These are phyloP conservation scores for Leptosphaerulina australis DNA, from an alignment of 2,329 filamentous ascomycete species.

Conservation along the genomic window DNA sequence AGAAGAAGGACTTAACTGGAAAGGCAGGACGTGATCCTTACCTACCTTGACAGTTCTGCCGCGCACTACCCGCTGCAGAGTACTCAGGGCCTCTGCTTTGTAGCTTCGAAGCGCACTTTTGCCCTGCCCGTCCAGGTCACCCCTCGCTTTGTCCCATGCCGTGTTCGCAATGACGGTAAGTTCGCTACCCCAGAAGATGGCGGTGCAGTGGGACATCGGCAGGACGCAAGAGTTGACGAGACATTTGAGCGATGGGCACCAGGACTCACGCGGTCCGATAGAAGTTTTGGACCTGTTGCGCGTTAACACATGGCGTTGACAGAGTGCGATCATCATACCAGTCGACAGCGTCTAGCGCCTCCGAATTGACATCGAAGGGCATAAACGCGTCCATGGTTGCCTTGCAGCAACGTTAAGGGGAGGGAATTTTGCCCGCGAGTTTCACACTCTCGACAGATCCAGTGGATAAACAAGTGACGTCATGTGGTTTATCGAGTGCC, in stretches of 20 bases:
- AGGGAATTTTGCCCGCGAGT: no score
- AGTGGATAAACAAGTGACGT: constrained; percentile 7
- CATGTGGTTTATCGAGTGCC: constrained; percentile 10
- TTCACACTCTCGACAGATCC: not conserved
- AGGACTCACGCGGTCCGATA: constrained; percentile 43
- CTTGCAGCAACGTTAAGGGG: constrained; percentile 4
- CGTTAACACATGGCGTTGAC: constrained; percentile 1
- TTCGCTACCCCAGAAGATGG: constrained; percentile 52
- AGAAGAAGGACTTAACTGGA: constrained; percentile 2
- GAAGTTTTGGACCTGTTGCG: constrained; percentile 34
- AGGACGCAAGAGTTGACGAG: constrained; percentile 47
- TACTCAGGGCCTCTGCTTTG: constrained; percentile 41
- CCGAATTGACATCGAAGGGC: constrained; percentile 15
- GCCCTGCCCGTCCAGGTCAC: constrained; percentile 45
- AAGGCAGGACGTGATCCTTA: constrained; percentile 30
- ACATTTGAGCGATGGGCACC: constrained; percentile 43
- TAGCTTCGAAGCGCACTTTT: constrained; percentile 41
- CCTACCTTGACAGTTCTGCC: constrained; percentile 49
- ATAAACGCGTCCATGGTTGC: constrained; percentile 14
- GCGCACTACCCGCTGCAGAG: constrained; percentile 43
- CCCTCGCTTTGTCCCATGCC: constrained; percentile 49
- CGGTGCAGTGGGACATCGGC: constrained; percentile 50
- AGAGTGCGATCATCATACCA: constrained; percentile 3
- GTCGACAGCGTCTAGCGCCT: constrained; percentile 12
- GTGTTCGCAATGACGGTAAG: constrained; percentile 50